Evolutionary conservation across 2,329 filamentous ascomycete genomes (phyloP), one percentile per base, ranked within the genome.

Genomic region (Periglandula ipomoeae): DNA sequence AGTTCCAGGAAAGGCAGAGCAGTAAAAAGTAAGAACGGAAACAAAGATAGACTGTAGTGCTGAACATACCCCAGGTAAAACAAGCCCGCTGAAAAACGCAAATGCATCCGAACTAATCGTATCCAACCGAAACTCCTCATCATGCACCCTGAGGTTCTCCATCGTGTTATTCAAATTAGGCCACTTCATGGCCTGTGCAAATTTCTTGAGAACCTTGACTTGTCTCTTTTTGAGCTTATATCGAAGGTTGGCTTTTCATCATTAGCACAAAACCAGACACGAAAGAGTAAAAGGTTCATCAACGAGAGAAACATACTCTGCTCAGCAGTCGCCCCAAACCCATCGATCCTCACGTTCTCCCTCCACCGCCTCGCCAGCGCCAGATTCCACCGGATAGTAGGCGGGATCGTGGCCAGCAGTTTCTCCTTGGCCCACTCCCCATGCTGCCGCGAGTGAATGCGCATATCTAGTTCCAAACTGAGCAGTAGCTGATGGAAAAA

Each of bases 401-500:
- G 82, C 4, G 85, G 84, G 23, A 88, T 75, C 58, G 83, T 78
- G 23, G 68, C 65, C 26, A 85, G 67, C 41, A 88, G 70, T 57
- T 80, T 81, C 56, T 82, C 76, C 64, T 82, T 85, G 34, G 79
- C 75, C 66, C 73, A 75, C 23, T 79, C 78, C n/a, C 70, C 68
- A 61, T 86, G 81, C 44, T 75, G 68, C 23, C 68, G 70, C 1
- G 78, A 81, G 57, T 84, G 78, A 56, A 89, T 85, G 35, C 85
- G 78, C 50, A 85, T 64, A 58, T 87, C 81, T 5, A 89, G 71
- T 63, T 89, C 85, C 44, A 86, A 72, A 53, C 82, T 84, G 38
- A 89, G 74, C 3, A 89, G 71, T n/a, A 89, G 67, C 64, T 89
- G 85, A 61, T 87, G 84, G 62, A 87, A 88, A 67, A 89, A 89